These are phyloP conservation scores for Rheum nobile DNA, from an alignment of 148 eudicot species.

Conservation along the genomic window DNA sequence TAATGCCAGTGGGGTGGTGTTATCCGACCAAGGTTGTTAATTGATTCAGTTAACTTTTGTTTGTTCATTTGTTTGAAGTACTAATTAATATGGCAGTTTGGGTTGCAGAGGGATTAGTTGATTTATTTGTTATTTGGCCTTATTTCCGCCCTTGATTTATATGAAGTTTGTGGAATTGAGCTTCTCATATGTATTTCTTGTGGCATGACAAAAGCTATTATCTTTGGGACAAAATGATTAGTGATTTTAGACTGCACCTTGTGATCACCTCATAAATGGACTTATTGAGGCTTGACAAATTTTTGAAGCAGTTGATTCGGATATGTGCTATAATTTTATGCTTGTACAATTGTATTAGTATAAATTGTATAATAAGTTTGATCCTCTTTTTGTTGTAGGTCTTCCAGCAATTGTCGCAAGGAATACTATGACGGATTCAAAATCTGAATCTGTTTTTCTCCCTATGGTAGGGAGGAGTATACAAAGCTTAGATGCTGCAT, in stretches of 20 bases:
- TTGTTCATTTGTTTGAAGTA: neutral
- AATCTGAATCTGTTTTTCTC: conserved; percentile 68
- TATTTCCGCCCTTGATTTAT: neutral
- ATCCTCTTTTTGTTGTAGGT: conserved; percentile 31
- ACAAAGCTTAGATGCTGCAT: conserved; percentile 55
- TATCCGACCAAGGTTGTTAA: conserved; percentile 72
- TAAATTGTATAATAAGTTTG: neutral
- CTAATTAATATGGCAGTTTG: neutral
- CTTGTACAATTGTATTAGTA: too few relatives aligned
- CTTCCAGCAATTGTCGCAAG: conserved; percentile 93
- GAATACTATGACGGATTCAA: conserved; percentile 70
- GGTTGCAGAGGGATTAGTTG: neutral
- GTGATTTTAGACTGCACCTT: neutral
- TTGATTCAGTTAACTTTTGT: neutral
- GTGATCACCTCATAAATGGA: neutral
- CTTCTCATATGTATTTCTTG: neutral
- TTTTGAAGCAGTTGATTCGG: neutral
- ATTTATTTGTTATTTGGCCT: neutral
- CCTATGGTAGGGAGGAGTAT: conserved; percentile 80
- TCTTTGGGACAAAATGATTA: neutral
- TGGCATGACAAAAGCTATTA: neutral
- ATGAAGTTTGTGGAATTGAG: neutral
- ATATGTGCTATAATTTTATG: neutral
- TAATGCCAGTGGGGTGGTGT: conserved; percentile 73
- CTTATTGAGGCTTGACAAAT: neutral